Conservation (phyloP, 169 alveolate species). For the Cytauxzoon felis region DNA sequence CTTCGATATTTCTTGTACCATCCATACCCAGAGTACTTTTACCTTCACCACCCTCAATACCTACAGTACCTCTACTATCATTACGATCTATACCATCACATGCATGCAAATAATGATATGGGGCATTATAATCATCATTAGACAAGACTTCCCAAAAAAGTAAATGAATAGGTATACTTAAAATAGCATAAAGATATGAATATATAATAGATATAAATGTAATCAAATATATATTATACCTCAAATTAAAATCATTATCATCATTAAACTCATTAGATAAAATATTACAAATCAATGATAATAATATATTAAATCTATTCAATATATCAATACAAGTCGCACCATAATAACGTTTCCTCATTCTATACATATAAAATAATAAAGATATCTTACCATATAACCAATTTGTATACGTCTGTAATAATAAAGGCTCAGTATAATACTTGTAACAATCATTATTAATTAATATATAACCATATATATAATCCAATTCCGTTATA, state of each 20-base stretch:
- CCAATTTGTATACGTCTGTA: constrained; percentile 32
- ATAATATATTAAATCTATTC: constrained; percentile 24
- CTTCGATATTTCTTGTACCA: too few species aligned
- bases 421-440: constrained; percentile 47
- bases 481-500: constrained; percentile 47
- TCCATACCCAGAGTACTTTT: neutral
- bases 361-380: constrained; percentile 14
- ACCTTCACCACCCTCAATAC: neutral
- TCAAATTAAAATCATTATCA: neutral
- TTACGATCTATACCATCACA: neutral
- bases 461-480: constrained; percentile 32
- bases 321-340: constrained; percentile 7
- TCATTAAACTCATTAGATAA: neutral
- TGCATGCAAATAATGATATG: neutral
- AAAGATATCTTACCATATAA: constrained; percentile 38
- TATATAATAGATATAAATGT: constrained; percentile 37
- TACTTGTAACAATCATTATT: constrained; percentile 28
- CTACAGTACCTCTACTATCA: neutral
- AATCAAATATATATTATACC: constrained; percentile 26
- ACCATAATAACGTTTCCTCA: constrained; percentile 13
- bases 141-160: constrained; percentile 47
- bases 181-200: constrained; percentile 53
- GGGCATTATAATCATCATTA: neutral
- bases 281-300: constrained; percentile 44
- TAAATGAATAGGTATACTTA: constrained; percentile 38